These are phyloP conservation scores for Cutaneotrichosporon sp. DNA, from an alignment of 1,284 basidiomycete species.

Conservation along the genomic window DNA sequence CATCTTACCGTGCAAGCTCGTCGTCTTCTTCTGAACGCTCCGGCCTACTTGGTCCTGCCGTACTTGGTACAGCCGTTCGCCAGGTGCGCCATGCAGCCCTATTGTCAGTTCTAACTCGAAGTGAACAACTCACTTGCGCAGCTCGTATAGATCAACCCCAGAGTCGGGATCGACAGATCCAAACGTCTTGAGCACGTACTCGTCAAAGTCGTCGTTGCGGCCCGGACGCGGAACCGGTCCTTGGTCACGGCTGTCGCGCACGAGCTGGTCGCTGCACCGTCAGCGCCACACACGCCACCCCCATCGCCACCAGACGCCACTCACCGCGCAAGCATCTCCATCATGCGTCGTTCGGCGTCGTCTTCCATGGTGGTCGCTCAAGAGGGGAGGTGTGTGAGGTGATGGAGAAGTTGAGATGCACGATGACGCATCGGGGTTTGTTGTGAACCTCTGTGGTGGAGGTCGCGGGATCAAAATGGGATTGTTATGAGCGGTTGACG, in stretches of 20 bases:
- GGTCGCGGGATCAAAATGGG: not conserved
- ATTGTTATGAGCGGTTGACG: conserved; percentile 5
- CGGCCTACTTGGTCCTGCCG: not conserved
- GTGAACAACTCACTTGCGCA: conserved; percentile 39
- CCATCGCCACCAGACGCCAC: not conserved
- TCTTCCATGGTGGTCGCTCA: not conserved
- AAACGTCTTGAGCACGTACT: conserved; percentile 27
- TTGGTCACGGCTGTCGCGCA: not conserved
- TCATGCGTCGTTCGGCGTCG: conserved; percentile 5
- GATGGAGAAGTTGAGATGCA: not conserved
- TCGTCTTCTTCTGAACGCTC: conserved; percentile 33
- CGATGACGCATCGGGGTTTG: too few relatives aligned
- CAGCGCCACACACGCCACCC: not conserved
- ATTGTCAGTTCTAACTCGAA: not conserved
- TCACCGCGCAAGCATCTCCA: not conserved
- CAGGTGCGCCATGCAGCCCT: conserved; percentile 49
- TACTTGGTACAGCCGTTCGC: conserved; percentile 30
- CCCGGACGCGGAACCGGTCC: conserved; percentile 29
- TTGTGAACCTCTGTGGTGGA: not conserved
- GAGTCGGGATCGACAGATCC: conserved; percentile 26
- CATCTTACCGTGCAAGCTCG: conserved; percentile 38
- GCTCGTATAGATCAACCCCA: conserved; percentile 28
- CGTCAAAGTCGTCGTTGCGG: conserved; percentile 40
- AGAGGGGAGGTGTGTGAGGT: not conserved
- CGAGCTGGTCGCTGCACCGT: not conserved